These are phyloP conservation scores for Sphagnum tenellum DNA, from an alignment of 225 moss, liverwort and hornwort species.

Conservation along the genomic window DNA sequence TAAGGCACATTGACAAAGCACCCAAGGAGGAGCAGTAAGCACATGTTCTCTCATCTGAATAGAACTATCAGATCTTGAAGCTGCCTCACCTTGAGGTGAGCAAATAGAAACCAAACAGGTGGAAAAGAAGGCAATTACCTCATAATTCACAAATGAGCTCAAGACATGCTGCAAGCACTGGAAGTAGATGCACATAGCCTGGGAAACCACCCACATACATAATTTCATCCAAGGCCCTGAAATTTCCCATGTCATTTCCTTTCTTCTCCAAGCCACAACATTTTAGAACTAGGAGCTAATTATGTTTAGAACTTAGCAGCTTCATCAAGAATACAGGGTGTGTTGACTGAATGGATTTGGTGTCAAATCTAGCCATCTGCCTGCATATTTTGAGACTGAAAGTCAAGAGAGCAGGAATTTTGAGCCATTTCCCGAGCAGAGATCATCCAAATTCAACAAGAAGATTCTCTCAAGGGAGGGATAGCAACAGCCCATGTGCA, in stretches of 20 bases:
- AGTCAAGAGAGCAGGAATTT: no score
- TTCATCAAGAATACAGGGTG: no score
- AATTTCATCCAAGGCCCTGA: slow-evolving; percentile 61
- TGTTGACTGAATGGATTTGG: no score
- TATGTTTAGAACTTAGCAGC: no score
- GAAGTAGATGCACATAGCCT: slow-evolving; percentile 41
- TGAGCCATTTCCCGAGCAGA: no score
- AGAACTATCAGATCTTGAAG: background rate
- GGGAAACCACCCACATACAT: slow-evolving; percentile 58
- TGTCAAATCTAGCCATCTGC: no score
- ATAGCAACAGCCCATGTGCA: slow-evolving; percentile 28
- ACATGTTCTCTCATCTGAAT: background rate
- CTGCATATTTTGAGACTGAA: no score
- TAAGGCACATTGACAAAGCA: background rate
- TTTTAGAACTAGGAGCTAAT: no score
- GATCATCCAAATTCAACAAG: no score
- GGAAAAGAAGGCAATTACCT: slow-evolving; percentile 27
- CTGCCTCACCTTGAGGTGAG: background rate
- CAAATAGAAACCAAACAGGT: background rate
- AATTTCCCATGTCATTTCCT: slow-evolving; percentile 66
- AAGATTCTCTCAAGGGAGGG: no score
- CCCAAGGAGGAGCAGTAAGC: background rate
- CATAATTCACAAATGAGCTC: slow-evolving; percentile 54
- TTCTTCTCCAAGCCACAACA: slow-evolving; percentile 51
- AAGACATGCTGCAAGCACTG: slow-evolving; percentile 35